Percentiles rank a stretch among this genome's conserved stretches.
These are phyloP conservation scores for Hanseniaspora jakobsenii DNA, from an alignment of 805 yeast genomes.

Conservation along the genomic window DNA sequence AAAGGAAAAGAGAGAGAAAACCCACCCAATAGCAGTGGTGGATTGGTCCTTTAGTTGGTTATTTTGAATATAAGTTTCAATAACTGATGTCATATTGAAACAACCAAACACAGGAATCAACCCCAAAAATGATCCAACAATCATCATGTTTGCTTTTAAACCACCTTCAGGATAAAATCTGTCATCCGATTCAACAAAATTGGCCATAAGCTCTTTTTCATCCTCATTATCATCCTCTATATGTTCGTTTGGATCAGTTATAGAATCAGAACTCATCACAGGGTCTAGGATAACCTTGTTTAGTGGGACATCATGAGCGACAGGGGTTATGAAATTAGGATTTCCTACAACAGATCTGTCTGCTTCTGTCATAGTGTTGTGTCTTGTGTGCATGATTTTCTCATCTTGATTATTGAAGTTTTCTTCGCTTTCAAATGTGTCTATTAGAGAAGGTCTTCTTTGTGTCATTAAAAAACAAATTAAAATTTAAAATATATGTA, in stretches of 20 bases:
- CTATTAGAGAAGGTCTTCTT: too few species aligned
- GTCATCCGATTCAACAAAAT: slow-evolving; percentile 22
- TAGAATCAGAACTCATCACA: slow-evolving; percentile 5
- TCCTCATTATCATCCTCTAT: background rate
- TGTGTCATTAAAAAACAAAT: too few species aligned
- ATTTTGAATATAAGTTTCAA: slow-evolving; percentile 45
- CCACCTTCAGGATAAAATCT: slow-evolving; percentile 50
- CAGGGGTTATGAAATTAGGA: slow-evolving; percentile 11
- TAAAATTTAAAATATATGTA: too few species aligned
- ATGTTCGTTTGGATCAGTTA: background rate
- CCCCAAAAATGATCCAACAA: slow-evolving; percentile 49
- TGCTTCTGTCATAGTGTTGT: background rate
- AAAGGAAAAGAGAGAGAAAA: slow-evolving; percentile 46
- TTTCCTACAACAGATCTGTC: slow-evolving; percentile 8
- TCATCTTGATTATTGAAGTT: background rate
- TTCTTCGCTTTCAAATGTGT: slow-evolving; percentile 6
- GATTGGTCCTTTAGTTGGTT: slow-evolving; percentile 40
- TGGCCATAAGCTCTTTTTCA: slow-evolving; percentile 4
- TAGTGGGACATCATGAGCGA: slow-evolving; percentile 8
- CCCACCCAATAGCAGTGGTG: slow-evolving; percentile 47
- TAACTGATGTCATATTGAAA: slow-evolving; percentile 48
- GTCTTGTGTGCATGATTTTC: background rate
- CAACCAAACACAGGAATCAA: slow-evolving; percentile 44
- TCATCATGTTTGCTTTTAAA: slow-evolving; percentile 40
- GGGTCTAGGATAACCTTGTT: slow-evolving; percentile 7